Base-by-base conservation (phyloP, 1,284 basidiomycete genomes). In the Heterobasidion occidentale region DNA sequence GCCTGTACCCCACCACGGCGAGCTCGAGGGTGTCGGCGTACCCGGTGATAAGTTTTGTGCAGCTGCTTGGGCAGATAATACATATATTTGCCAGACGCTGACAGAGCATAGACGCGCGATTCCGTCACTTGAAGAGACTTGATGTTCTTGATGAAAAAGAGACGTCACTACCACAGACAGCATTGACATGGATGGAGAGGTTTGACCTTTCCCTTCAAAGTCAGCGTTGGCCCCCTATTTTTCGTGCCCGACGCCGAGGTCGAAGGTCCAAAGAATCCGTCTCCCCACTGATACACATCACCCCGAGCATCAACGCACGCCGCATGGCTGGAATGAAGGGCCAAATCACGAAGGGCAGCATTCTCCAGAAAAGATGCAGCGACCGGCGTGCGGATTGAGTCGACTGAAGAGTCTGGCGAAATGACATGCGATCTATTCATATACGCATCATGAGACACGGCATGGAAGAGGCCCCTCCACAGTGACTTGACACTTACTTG, bases 211-310 rank as follows among this genome's bases (percentile, higher is more conserved):
- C 86, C 89, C 49, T 76, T 77, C 34, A 94, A 68, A n/a, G 80
- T 86, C 57, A 72, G 70, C 48, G 72, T 70, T 48, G 84, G 78
- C 57, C 71, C 36, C 56, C 54, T 44, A 64, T 62, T 45, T 59
- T 58, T 62, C 46, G 51, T 55, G 48, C 64, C 62, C 2, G 65
- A 64, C 0, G 60, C 59, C 7, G 60, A 62, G 9, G 68, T 20
- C 17, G 67, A 65, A 11, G 68, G 67, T 33, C 73, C 76, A 59
- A 77, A 79, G 65, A 82, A 90, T 1, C 80, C 83, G 49, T 77
- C 75, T 0, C 92, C 92, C 93, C 92, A 95, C 65, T 94, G 90
- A 69, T 93, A 92, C 1, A 93, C 82, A 64, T 98, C 90, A 27
- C 95, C 95, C 46, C 80, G 77, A 2, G 84, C 86, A 67, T 95